Base-by-base conservation (phyloP, 371 early-diverging fungal species). In the Mortierella sp. region DNA sequence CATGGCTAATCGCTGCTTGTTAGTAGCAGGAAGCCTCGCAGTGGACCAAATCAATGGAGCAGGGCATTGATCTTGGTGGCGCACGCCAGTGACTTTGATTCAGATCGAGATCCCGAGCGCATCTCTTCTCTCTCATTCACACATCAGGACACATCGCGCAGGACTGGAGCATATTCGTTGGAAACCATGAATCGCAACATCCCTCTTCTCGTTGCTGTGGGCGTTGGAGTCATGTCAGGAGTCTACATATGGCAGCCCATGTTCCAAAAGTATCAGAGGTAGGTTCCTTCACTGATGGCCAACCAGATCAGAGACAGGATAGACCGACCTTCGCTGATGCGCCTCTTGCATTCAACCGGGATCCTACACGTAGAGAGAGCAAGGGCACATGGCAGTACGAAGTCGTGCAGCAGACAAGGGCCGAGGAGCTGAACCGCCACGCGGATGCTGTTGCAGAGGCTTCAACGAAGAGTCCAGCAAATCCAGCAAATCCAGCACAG, bases 371-470 rank as follows among this genome's bases (percentile, higher is more conserved):
- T 53, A 76, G 76, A 54, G 76, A 76, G 29, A 76, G 76, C 55
- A 68, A 76, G 21, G 76, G 76, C 28, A 76, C 76, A 16, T 76
- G 68, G 69, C 46, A 68, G 14, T 76, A 76, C 16, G 68, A 76
- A 12, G 69, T 76, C 10, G 76, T 76, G 9, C 67, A 76, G 57
- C 63, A 76, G 54, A 76, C 76, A 10, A 58, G 76, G n/a, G 57
- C 61, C 24, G 65, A 67, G 41, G 76, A 76, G 40, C 27, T 68
- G 57, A 76, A 68, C 29, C 52, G 34, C 22, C 57, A 60, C 27
- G 61, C 66, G 40, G 57, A 60, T 47, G 25, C 47, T 14, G 49
- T 65, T 14, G 61, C 61, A 3, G 61, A 29, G 13, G 43, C 67
- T 8, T 10, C 4, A 34, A 34, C 34, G 34, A 45, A 51, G n/a